These are phyloP conservation scores for Emmonsiellopsis sp. DNA, from an alignment of 2,329 filamentous ascomycete genomes.

Conservation along the genomic window DNA sequence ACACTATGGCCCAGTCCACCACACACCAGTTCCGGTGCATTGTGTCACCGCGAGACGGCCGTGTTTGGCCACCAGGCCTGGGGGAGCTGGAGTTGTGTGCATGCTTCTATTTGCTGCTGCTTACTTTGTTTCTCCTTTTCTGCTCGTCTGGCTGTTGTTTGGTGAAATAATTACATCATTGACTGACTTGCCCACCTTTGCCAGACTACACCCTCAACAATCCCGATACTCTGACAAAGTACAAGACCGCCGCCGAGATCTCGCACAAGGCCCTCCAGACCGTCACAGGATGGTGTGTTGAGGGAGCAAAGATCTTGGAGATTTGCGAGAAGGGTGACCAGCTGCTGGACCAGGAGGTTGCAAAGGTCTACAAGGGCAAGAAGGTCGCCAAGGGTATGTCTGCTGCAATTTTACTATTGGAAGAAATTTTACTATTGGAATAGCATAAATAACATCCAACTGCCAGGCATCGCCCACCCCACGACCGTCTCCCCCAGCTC, in stretches of 20 bases:
- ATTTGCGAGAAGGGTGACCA: conserved; percentile 95
- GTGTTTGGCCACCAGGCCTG: no score
- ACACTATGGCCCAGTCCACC: no score
- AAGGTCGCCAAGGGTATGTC: conserved; percentile 79
- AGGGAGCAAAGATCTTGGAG: conserved; percentile 85
- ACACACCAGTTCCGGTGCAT: no score
- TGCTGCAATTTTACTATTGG: background rate
- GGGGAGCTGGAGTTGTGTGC: no score
- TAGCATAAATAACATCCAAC: no score
- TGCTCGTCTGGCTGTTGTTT: background rate
- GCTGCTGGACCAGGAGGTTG: conserved; percentile 83
- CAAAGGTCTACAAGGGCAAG: conserved; percentile 97
- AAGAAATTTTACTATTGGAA: background rate
- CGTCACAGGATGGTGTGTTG: conserved; percentile 63
- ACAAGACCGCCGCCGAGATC: conserved; percentile 93
- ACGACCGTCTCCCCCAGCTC: conserved; percentile 91
- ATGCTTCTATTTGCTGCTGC: background rate
- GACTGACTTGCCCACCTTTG: conserved; percentile 1
- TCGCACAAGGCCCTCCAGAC: conserved; percentile 90
- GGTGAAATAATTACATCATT: conserved; percentile 4
- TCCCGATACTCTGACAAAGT: conserved; percentile 94
- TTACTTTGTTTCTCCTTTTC: background rate
- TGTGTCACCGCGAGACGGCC: no score
- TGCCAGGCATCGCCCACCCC: conserved; percentile 74
- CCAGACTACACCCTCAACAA: conserved; percentile 83